Percentiles rank a stretch among this genome's conserved stretches.
Conservation (phyloP, 306 rosid species). For the Betula pendula region DNA sequence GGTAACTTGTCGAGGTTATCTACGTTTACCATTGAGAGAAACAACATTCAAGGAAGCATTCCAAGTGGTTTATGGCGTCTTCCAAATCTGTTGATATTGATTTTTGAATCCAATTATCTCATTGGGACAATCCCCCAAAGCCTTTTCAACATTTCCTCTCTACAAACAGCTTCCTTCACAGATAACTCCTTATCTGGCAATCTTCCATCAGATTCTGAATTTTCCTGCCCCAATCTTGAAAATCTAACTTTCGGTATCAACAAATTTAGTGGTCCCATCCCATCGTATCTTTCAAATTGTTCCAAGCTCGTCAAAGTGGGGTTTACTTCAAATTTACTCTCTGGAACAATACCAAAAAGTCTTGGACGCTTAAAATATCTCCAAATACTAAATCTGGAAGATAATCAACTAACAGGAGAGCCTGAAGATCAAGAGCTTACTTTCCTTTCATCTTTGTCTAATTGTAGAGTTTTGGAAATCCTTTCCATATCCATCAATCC, state of each 20-base stretch:
- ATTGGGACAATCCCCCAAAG: background rate
- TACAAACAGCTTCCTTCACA: fast-evolving
- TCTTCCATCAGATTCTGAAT: background rate
- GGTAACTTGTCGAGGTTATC: background rate
- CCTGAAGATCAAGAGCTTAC: background rate
- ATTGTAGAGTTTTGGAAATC: background rate
- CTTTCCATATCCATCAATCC: background rate
- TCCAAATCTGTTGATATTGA: background rate
- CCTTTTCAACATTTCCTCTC: background rate
- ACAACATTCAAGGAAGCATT: background rate
- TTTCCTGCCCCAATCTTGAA: background rate
- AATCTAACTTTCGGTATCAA: background rate
- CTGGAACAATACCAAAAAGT: background rate
- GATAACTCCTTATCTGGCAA: background rate
- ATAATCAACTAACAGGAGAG: background rate
- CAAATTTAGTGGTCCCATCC: background rate
- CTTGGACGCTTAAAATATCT: background rate
- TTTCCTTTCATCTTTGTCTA: background rate
- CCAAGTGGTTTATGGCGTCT: background rate
- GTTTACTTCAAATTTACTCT: background rate
- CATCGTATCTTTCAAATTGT: slow-evolving; percentile 4
- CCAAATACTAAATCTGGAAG: background rate
- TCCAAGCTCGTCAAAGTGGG: background rate
- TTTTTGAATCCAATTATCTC: background rate
- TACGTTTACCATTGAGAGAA: fast-evolving